Percentiles rank a stretch among this genome's conserved stretches.
These are phyloP conservation scores for Diaporthe citri DNA, from an alignment of 2,329 filamentous ascomycete genomes.

Conservation along the genomic window DNA sequence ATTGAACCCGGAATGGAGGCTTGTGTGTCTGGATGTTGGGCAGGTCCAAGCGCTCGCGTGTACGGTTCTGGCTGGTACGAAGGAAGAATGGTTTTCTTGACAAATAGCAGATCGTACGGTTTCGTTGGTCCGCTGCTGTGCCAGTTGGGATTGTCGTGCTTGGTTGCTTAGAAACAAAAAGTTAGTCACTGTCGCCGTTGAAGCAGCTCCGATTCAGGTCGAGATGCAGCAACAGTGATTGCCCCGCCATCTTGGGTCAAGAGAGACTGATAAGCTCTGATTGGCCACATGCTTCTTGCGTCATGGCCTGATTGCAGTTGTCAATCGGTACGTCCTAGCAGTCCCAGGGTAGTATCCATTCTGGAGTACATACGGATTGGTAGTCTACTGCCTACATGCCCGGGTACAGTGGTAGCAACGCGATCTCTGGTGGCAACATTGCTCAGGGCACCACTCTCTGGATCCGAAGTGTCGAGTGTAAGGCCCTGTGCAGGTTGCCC, in stretches of 20 bases:
- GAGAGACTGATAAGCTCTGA: slow-evolving; percentile 39
- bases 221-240: slow-evolving; percentile 26
- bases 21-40: background rate
- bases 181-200: background rate
- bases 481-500: background rate
- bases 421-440: background rate
- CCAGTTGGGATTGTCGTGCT: background rate
- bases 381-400: background rate
- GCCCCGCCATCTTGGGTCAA: slow-evolving; percentile 42
- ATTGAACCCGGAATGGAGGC: background rate
- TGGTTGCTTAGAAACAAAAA: slow-evolving; percentile 12
- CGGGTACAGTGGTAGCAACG: background rate
- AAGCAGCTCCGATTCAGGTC: slow-evolving; percentile 35
- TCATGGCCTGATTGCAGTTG: slow-evolving; percentile 25
- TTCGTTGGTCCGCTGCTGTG: background rate
- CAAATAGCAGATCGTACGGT: too few species aligned
- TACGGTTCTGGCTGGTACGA: background rate
- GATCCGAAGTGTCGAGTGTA: background rate
- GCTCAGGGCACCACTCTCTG: background rate
- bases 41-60: background rate
- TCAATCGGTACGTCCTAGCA: background rate
- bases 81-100: too few species aligned
- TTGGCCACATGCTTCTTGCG: slow-evolving; percentile 44
- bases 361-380: background rate
- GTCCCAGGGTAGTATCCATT: background rate